Percentiles rank a stretch among this genome's conserved stretches.
phyloP scores from a whole-genome alignment of 495 filamentous ascomycete genomes.

The Ramalina peruviana region DNA sequence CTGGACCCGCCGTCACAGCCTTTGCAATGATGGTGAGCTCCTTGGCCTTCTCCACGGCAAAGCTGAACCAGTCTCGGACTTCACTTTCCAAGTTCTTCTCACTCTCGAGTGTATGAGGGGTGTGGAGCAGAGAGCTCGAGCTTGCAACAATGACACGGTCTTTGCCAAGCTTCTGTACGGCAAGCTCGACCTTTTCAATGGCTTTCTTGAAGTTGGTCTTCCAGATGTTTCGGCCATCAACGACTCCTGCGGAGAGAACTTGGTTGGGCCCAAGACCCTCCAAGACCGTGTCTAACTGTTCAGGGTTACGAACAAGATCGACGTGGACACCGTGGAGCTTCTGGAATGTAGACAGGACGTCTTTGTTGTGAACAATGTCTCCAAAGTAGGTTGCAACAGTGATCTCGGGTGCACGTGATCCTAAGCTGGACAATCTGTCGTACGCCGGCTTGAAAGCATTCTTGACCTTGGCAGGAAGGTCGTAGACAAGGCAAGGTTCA shows the following conservation, averaged over 20 bases:
- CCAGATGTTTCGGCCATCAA: slow-evolving; percentile 99
- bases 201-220: slow-evolving; percentile 94
- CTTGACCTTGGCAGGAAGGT: slow-evolving; percentile 76
- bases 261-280: slow-evolving; percentile 69
- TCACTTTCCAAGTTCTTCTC: slow-evolving; percentile 94
- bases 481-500: slow-evolving; percentile 90
- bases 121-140: slow-evolving; percentile 93
- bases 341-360: slow-evolving; percentile 56
- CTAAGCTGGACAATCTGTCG: slow-evolving; percentile 65
- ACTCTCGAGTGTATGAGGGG: slow-evolving; percentile 88
- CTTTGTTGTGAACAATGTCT: slow-evolving; percentile 97
- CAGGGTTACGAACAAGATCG: slow-evolving; percentile 91
- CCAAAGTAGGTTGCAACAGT: slow-evolving; percentile 94
- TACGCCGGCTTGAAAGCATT: slow-evolving; percentile 96
- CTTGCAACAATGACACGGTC: slow-evolving; percentile 93
- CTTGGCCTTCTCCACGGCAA: slow-evolving; percentile 83
- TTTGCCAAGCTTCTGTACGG: slow-evolving; percentile 84
- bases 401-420: slow-evolving; percentile 64
- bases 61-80: slow-evolving; percentile 96
- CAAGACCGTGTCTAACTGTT: slow-evolving; percentile 78
- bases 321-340: slow-evolving; percentile 73
- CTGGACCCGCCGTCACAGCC: slow-evolving; percentile 82
- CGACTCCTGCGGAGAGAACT: slow-evolving; percentile 82
- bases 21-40: slow-evolving; percentile 92
- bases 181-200: slow-evolving; percentile 75